Conservation (phyloP, 2,329 filamentous ascomycete species). For the Talaromyces sp. region DNA sequence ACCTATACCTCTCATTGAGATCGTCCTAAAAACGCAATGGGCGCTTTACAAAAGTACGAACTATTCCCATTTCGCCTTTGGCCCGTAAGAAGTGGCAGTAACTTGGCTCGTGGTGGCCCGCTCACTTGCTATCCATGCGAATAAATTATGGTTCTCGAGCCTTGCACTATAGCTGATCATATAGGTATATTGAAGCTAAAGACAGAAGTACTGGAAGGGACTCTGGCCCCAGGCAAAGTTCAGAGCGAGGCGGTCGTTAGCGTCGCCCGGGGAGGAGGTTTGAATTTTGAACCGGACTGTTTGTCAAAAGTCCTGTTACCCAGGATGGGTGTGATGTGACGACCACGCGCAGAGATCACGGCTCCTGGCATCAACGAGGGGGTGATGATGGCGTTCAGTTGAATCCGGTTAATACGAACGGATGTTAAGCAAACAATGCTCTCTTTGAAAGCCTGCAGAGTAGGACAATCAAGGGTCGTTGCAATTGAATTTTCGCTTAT, state of each 20-base stretch:
- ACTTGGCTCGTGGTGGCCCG: constrained; percentile 2
- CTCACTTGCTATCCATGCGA: neutral
- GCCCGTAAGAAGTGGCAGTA: constrained; percentile 9
- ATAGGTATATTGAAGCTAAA: neutral
- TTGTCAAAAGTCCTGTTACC: neutral
- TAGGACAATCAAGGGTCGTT: no score
- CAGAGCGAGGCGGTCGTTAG: constrained; percentile 2
- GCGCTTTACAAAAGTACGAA: constrained; percentile 18
- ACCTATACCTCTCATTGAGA: neutral
- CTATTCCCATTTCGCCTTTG: constrained; percentile 9
- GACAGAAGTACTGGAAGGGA: constrained; percentile 1
- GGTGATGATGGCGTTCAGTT: neutral
- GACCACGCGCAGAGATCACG: constrained; percentile 1
- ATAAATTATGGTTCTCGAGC: neutral
- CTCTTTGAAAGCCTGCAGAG: neutral
- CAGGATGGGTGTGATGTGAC: constrained; percentile 5
- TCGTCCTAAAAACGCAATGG: neutral
- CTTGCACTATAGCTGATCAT: neutral
- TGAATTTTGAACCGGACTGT: constrained; percentile 1
- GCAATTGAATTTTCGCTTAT: neutral
- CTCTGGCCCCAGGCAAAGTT: neutral
- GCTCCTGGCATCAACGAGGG: constrained; percentile 2
- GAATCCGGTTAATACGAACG: neutral
- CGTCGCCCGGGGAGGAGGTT: neutral
- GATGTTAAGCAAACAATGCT: neutral